phyloP scores from a whole-genome alignment of 2,329 filamentous ascomycete genomes.

The Colletotrichum destructivum region DNA sequence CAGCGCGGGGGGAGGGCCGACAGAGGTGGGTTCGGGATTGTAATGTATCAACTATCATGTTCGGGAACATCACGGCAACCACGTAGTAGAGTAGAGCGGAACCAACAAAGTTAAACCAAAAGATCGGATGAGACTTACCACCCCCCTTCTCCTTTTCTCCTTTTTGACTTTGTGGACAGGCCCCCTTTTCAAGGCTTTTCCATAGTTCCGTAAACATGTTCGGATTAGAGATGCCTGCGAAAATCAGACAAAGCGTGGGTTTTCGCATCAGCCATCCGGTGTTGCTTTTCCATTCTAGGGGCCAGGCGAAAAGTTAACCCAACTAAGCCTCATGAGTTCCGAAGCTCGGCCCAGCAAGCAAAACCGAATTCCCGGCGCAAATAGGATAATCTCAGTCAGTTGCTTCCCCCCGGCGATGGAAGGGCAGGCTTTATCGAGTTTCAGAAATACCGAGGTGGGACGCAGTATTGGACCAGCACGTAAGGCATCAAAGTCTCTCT shows the following conservation, averaged over 20 bases:
- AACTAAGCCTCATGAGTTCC: no score
- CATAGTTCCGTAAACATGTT: not conserved
- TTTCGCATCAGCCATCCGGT: no score
- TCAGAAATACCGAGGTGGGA: not conserved
- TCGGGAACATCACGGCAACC: not conserved
- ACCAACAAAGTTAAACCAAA: not conserved
- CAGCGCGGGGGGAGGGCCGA: conserved; percentile 1
- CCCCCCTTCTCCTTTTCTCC: no score
- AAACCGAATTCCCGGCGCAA: not conserved
- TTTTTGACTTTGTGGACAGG: not conserved
- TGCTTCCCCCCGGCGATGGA: conserved; percentile 6
- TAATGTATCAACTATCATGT: not conserved
- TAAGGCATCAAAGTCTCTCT: not conserved
- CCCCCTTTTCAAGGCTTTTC: not conserved
- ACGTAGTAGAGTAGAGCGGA: no score
- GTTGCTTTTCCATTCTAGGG: not conserved
- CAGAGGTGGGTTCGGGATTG: not conserved
- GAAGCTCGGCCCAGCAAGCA: not conserved
- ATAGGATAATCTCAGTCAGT: not conserved
- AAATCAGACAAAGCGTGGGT: no score
- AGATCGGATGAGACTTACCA: not conserved
- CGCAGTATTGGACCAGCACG: not conserved
- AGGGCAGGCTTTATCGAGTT: conserved; percentile 6
- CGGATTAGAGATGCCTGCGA: not conserved
- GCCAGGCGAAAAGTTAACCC: not conserved